Evolutionary conservation across 805 yeast genomes (phyloP).

Genomic region (Schwanniomyces polymorphus): DNA sequence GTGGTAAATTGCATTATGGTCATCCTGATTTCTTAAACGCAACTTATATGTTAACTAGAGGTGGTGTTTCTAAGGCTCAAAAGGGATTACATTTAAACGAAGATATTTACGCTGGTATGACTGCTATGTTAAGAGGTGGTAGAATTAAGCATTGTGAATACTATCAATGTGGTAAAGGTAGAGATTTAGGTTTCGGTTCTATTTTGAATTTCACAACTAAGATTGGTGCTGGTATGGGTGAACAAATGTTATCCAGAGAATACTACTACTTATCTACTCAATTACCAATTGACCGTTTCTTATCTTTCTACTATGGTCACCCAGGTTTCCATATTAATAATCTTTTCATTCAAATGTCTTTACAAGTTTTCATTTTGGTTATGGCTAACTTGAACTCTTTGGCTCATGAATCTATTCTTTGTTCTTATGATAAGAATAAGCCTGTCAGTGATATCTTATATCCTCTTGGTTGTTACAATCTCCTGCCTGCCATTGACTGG

Average conservation of each 20-base stretch:
- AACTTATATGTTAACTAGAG: constrained; percentile 78
- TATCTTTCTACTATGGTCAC: constrained; percentile 81
- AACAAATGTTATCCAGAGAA: constrained; percentile 80
- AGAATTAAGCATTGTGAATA: constrained; percentile 81
- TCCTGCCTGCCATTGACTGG: constrained; percentile 75
- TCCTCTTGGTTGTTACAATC: constrained; percentile 72
- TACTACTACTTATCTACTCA: constrained; percentile 78
- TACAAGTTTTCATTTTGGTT: constrained; percentile 55
- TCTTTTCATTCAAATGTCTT: constrained; percentile 68
- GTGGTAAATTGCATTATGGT: constrained; percentile 83
- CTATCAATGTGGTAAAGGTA: constrained; percentile 83
- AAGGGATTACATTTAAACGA: constrained; percentile 81
- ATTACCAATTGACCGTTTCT: constrained; percentile 72
- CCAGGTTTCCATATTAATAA: constrained; percentile 85
- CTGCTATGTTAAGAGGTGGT: constrained; percentile 77
- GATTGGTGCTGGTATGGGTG: constrained; percentile 91
- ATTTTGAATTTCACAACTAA: constrained; percentile 80
- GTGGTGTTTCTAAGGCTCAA: constrained; percentile 86
- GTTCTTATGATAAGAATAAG: constrained; percentile 56
- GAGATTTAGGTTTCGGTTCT: constrained; percentile 83
- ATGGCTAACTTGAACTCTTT: constrained; percentile 64
- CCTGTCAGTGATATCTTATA: constrained; percentile 62
- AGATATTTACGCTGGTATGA: constrained; percentile 87
- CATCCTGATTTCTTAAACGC: constrained; percentile 82
- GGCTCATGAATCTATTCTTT: constrained; percentile 59